Conservation (phyloP, 169 alveolate genomes). For the Plasmodium fragile region DNA sequence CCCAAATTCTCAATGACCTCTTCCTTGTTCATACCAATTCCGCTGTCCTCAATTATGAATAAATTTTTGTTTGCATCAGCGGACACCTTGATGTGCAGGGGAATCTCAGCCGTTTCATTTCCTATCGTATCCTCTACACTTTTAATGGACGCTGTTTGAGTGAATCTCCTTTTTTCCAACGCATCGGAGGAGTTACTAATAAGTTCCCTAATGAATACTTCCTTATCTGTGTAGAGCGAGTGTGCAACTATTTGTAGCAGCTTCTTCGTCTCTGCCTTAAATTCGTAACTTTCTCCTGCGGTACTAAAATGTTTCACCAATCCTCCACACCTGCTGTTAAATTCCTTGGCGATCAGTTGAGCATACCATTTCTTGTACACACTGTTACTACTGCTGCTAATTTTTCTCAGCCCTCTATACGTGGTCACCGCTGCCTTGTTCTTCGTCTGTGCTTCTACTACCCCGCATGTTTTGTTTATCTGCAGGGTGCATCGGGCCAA, state of each 20-base stretch:
- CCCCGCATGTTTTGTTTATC: constrained; percentile 9
- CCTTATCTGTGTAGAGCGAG: constrained; percentile 97
- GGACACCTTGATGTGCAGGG: constrained; percentile 86
- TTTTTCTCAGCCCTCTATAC: neutral
- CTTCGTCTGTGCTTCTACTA: neutral
- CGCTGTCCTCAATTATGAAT: constrained; percentile 92
- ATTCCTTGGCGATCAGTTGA: neutral
- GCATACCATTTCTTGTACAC: neutral
- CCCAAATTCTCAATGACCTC: constrained; percentile 96
- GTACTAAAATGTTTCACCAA: neutral
- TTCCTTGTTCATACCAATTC: constrained; percentile 97
- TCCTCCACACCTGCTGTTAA: neutral
- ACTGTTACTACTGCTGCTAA: neutral
- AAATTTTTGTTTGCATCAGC: constrained; percentile 88
- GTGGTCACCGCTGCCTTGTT: neutral
- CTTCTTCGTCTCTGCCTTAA: constrained; percentile 97
- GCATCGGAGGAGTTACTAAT: constrained; percentile 99
- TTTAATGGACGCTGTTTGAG: constrained; percentile 78
- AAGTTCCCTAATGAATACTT: constrained; percentile 97
- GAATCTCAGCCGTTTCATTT: neutral
- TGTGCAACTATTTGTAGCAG: constrained; percentile 97
- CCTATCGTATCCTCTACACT: neutral
- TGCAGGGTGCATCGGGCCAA: constrained; percentile 18
- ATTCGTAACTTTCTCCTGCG: constrained; percentile 76
- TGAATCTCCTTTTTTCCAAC: constrained; percentile 96